Conservation (phyloP, 352 stramenopile genomes). For the Phytophthora fragariaefolia region DNA sequence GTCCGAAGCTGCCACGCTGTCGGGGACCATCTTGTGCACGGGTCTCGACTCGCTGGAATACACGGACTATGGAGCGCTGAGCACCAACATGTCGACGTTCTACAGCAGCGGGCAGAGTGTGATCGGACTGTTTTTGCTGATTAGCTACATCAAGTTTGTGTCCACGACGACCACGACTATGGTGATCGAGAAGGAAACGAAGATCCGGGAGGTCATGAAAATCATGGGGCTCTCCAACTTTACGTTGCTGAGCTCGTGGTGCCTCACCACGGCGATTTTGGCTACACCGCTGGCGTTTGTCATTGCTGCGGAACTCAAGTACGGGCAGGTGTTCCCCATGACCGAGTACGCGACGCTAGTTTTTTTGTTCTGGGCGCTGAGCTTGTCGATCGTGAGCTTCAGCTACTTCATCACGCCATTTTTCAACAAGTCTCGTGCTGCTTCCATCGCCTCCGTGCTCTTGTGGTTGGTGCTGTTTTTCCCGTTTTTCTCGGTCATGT, state of each 20-base stretch:
- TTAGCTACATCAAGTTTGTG: constrained; percentile 73
- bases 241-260: constrained; percentile 70
- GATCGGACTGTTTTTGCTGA: constrained; percentile 63
- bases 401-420: constrained; percentile 73
- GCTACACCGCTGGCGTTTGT: constrained; percentile 55
- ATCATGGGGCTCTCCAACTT: constrained; percentile 81
- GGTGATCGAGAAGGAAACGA: constrained; percentile 83
- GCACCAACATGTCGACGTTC: constrained; percentile 60
- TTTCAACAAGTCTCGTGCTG: constrained; percentile 74
- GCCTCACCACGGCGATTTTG: constrained; percentile 53
- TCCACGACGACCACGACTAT: constrained; percentile 71
- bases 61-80: constrained; percentile 44
- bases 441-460: constrained; percentile 68
- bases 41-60: constrained; percentile 33
- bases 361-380: constrained; percentile 74
- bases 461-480: constrained; percentile 79
- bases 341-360: constrained; percentile 66
- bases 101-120: constrained; percentile 71
- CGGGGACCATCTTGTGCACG: constrained; percentile 44
- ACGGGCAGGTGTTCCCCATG: constrained; percentile 67
- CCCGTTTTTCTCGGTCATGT: constrained; percentile 78
- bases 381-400: constrained; percentile 67
- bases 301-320: constrained; percentile 67
- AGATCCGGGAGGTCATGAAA: constrained; percentile 85
- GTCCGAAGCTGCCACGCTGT: constrained; percentile 22